Conservation (phyloP, 108 stramenopile species). For the Craspedostauros australis region DNA sequence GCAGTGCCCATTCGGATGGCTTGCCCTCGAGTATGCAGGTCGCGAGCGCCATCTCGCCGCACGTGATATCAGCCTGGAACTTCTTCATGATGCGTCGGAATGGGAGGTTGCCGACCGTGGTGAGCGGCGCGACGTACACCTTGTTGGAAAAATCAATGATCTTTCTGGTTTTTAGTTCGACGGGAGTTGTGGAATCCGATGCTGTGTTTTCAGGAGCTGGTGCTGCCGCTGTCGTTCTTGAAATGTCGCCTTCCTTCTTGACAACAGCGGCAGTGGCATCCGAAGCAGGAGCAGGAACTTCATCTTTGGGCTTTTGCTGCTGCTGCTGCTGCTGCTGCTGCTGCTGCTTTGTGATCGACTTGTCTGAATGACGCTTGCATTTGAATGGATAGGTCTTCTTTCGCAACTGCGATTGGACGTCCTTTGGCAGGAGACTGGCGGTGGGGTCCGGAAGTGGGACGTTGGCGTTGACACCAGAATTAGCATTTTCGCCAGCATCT, state of each 20-base stretch:
- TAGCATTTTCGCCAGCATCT: slow-evolving; percentile 1
- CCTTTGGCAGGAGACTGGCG: slow-evolving; percentile 48
- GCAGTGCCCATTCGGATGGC: slow-evolving; percentile 88
- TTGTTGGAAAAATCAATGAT: slow-evolving; percentile 90
- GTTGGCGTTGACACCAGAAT: slow-evolving; percentile 8
- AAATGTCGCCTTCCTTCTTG: not conserved
- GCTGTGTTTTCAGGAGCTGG: not conserved
- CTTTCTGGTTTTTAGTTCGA: slow-evolving; percentile 65
- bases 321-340: slow-evolving; percentile 20
- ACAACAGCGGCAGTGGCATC: not conserved
- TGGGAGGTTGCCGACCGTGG: slow-evolving; percentile 97
- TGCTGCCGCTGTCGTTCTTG: not conserved
- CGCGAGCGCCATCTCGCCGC: slow-evolving; percentile 96
- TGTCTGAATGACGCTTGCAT: slow-evolving; percentile 53
- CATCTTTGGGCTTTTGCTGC: slow-evolving; percentile 3
- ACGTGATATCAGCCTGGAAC: slow-evolving; percentile 97
- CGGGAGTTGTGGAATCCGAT: slow-evolving; percentile 17
- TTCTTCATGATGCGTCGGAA: slow-evolving; percentile 95
- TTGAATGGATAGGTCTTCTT: slow-evolving; percentile 80
- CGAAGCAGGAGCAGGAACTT: not conserved
- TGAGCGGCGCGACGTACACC: slow-evolving; percentile 97
- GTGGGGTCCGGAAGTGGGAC: slow-evolving; percentile 5
- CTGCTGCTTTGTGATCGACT: slow-evolving; percentile 17
- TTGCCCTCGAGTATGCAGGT: slow-evolving; percentile 82
- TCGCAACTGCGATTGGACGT: slow-evolving; percentile 52